Evolutionary conservation across 768 basidiomycete genomes (phyloP), one percentile per base, ranked within the genome.

Genomic region (Boletus vermiculosoides): DNA sequence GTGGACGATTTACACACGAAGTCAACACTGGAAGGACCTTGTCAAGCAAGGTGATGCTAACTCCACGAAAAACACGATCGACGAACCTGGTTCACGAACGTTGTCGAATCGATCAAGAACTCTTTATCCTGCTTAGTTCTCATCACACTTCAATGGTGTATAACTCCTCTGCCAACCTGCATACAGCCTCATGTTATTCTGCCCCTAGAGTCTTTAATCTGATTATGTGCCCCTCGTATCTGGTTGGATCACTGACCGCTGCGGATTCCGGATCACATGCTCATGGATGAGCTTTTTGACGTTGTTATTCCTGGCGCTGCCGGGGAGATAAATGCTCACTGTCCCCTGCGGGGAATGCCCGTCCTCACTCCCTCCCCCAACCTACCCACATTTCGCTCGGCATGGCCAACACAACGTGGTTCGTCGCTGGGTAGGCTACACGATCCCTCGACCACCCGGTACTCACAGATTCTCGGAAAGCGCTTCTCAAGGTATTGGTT

Each of bases 401-500:
- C 30, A 55, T 49, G 54, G 18, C 40, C 20, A 56, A 22, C 34
- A 48, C 50, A 7, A 59, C 55, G 8, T 57, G 58, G 58, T 48
- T 57, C 25, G 20, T 59, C 45, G 57, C 58, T 22, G 58, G 55
- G 58, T 57, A 10, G 7, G n/a, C 5, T 6, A 36, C 15, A 18
- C 9, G 34, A 39, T 52, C n/a, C 18, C 11, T 40, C 5, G 4
- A 10, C 23, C 9, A 44, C 25, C 25, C 23, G 2, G 23, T 45
- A 18, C 44, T 45, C 23, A 45, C 16, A 15, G 16, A 45, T 45
- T 5, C 9, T 25, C 15, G 18, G 44, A 16, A 23, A 45, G 44
- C 9, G 54, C 60, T 39, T 62, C 58, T 45, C 54, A 54, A 5
- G 60, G 58, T 13, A 64, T 64, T 40, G 63, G 50, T 11, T 23